Evolutionary conservation across 331 rosid species (phyloP).

Genomic region (Malus hybrid): DNA sequence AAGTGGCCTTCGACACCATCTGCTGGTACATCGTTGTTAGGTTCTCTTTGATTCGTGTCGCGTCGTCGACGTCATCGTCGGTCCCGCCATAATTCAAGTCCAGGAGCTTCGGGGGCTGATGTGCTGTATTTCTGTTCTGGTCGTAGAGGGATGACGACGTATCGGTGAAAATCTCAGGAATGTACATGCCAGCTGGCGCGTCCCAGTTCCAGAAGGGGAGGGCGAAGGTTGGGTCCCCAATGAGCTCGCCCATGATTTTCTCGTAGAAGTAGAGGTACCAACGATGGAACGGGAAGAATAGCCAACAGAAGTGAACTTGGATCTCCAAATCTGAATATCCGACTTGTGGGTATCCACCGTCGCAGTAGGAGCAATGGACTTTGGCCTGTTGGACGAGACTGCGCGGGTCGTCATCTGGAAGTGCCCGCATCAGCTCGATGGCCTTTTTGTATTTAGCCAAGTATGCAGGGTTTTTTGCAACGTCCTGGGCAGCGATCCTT

Average conservation of each 20-base stretch:
- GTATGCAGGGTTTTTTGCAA: conserved; percentile 5
- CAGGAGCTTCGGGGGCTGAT: conserved; percentile 34
- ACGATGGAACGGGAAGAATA: conserved; percentile 70
- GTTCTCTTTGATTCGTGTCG: not conserved
- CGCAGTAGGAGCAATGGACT: conserved; percentile 63
- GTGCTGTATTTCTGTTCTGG: conserved; percentile 19
- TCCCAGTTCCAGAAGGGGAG: conserved; percentile 82
- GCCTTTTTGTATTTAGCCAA: conserved; percentile 46
- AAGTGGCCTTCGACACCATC: conserved; percentile 8
- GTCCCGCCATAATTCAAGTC: conserved; percentile 32
- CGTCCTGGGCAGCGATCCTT: conserved; percentile 49
- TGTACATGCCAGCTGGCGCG: conserved; percentile 41
- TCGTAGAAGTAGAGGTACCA: conserved; percentile 64
- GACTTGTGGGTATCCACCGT: conserved; percentile 44
- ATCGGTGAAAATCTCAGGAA: conserved; percentile 39
- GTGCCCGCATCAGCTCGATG: conserved; percentile 35
- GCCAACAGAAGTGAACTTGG: conserved; percentile 65
- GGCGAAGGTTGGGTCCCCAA: conserved; percentile 52
- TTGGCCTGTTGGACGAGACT: conserved; percentile 48
- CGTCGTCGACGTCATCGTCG: not conserved
- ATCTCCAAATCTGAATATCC: conserved; percentile 50
- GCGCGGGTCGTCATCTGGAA: conserved; percentile 55
- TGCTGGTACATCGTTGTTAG: conserved; percentile 14
- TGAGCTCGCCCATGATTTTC: conserved; percentile 53
- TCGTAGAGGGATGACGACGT: conserved; percentile 48